Base-by-base conservation (phyloP, 176 grass and related monocot species). In the Ananas comosus region DNA sequence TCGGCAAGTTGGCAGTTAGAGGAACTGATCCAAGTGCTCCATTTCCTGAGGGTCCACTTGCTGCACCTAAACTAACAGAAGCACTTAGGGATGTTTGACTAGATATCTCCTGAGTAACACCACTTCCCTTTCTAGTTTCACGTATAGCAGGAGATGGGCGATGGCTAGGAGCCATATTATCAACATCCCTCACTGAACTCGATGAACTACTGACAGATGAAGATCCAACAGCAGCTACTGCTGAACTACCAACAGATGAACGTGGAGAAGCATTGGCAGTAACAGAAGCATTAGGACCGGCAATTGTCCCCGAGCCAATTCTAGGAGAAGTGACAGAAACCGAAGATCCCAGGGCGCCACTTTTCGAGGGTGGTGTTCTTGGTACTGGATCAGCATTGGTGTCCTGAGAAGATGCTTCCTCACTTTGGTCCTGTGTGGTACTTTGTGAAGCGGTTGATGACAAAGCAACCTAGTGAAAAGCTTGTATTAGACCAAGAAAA, bases 321-420 rank as follows among this genome's bases (percentile, higher is more conserved):
- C 29, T 42, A 48, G 84, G 28, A 49, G 68, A 73, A 75, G 77
- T 67, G 59, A 66, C 23, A 42, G 33, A 42, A 42, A 42, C 33
- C 33, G 5, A 42, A 42, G 33, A 42, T 67, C 64, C 84, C 53
- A 81, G 48, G 72, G 75, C 72, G 70, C 53, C 82, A 79, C 11
- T 77, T 88, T 99, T 99, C 9, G 80, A 69, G 86, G 90, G 80
- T 78, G 87, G 87, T 25, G 95, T 93, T 71, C 81, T 70, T 79
- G 87, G 82, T 0, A 22, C 19, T 10, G 66, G 65, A 64, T 90
- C 84, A 80, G 78, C 22, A 72, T 79, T 97, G 85, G 63, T 83
- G 81, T 93, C 95, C 78, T 80, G 82, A 18, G 85, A 64, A 81
- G 81, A n/a, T 53, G 51, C 58, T 78, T 91, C 90, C 72, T 94